phyloP scores from a whole-genome alignment of 2,329 filamentous ascomycete genomes.

The Trichoderma atrobrunneum region DNA sequence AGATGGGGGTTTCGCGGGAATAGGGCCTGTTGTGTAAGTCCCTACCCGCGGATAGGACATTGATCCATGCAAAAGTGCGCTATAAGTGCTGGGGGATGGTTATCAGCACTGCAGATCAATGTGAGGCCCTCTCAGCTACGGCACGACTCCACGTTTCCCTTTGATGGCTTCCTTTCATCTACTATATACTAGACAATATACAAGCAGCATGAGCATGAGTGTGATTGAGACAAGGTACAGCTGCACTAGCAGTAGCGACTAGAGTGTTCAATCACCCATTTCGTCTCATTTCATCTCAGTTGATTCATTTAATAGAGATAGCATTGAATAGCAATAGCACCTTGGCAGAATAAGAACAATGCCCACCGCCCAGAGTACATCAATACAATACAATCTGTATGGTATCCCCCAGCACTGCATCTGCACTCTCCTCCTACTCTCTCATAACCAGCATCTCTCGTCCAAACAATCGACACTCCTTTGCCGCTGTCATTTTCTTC shows the following conservation, averaged over 20 bases:
- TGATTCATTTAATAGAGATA: not conserved
- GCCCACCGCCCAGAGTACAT: not conserved
- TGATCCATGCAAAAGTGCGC: not conserved
- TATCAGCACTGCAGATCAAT: not conserved
- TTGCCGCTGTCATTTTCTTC: not conserved
- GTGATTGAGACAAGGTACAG: not conserved
- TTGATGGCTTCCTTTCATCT: not conserved
- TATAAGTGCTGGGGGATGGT: not conserved
- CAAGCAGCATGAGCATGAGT: not conserved
- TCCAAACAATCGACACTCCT: not conserved
- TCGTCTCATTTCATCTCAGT: not conserved
- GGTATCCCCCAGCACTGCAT: not conserved
- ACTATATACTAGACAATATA: not conserved
- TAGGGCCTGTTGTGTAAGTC: not conserved
- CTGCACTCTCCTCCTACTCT: not conserved
- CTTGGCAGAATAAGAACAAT: not conserved
- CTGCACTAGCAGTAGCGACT: not conserved
- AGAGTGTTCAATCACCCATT: not conserved
- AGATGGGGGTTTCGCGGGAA: not conserved
- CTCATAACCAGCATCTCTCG: not conserved
- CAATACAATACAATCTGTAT: not conserved
- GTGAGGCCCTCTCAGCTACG: not conserved
- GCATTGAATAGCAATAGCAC: not conserved
- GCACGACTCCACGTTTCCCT: not conserved
- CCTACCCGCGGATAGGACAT: not conserved